A percentile compares a stretch with the other conserved stretches of the same genome.
Conservation (phyloP, 2,329 filamentous ascomycete genomes). For the Alternaria brassicae region DNA sequence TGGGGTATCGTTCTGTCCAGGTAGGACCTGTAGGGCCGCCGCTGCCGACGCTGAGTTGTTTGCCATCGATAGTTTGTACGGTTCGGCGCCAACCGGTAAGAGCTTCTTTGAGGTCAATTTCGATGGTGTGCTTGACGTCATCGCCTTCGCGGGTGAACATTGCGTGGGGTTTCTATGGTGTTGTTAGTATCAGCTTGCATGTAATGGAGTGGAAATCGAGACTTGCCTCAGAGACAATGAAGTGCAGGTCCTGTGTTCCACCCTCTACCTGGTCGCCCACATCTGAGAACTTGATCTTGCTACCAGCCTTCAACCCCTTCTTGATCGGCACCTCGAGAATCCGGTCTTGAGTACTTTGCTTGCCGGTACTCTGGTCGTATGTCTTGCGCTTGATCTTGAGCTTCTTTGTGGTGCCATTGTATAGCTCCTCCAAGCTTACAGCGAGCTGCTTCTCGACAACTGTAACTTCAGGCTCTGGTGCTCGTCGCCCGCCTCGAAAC, state of each 20-base stretch:
- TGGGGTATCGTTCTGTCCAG: slow-evolving; percentile 80
- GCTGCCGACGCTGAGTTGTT: slow-evolving; percentile 80
- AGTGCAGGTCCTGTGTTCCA: slow-evolving; percentile 92
- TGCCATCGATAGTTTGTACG: slow-evolving; percentile 92
- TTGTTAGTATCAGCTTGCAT: slow-evolving; percentile 24
- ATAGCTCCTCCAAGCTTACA: slow-evolving; percentile 87
- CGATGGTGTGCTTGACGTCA: slow-evolving; percentile 79
- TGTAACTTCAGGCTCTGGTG: slow-evolving; percentile 80
- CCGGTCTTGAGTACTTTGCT: slow-evolving; percentile 85
- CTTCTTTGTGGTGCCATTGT: slow-evolving; percentile 87
- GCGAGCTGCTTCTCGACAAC: slow-evolving; percentile 86
- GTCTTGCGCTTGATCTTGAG: slow-evolving; percentile 98
- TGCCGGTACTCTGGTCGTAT: slow-evolving; percentile 80
- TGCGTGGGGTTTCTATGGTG: slow-evolving; percentile 78
- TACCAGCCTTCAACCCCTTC: slow-evolving; percentile 91
- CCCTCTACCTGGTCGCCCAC: slow-evolving; percentile 99
- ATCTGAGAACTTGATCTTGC: slow-evolving; percentile 97
- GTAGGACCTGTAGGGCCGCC: slow-evolving; percentile 85
- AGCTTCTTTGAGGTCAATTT: slow-evolving; percentile 89
- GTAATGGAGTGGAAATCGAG: background rate
- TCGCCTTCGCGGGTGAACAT: slow-evolving; percentile 87
- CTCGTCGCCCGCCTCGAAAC: slow-evolving; percentile 52
- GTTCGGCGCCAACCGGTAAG: slow-evolving; percentile 92
- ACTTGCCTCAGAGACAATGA: slow-evolving; percentile 90
- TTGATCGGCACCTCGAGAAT: slow-evolving; percentile 96